These are phyloP conservation scores for Solanum raphanifolium DNA, from an alignment of 257 asterid species.

Conservation along the genomic window DNA sequence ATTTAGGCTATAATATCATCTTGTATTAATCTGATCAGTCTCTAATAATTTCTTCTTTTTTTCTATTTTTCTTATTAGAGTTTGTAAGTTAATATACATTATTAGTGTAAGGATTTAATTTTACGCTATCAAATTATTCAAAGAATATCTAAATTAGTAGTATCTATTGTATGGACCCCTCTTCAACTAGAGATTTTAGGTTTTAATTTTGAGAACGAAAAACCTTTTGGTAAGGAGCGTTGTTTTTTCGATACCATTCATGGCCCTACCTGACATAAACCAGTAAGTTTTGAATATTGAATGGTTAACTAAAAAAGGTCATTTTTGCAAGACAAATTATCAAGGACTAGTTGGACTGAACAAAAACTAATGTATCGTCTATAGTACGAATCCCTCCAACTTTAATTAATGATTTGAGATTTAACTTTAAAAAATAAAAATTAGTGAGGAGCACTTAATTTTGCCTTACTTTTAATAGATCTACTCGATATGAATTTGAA, in stretches of 20 bases:
- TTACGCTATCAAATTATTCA: too few relatives aligned
- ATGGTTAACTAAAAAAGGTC: background rate
- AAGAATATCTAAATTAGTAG: background rate
- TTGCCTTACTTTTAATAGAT: background rate
- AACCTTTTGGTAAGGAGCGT: background rate
- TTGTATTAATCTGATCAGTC: background rate
- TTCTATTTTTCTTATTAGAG: background rate
- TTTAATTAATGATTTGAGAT: background rate
- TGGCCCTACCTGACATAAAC: background rate
- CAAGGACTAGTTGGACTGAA: background rate
- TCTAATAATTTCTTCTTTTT: background rate
- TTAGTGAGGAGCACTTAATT: too few relatives aligned
- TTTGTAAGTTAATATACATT: background rate
- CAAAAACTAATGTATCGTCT: background rate
- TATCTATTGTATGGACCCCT: background rate
- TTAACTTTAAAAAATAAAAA: fast-evolving
- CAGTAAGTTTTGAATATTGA: background rate
- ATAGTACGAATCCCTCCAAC: background rate
- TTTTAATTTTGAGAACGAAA: too few relatives aligned
- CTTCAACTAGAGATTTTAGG: too few relatives aligned
- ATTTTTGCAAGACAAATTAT: background rate
- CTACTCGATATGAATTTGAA: background rate
- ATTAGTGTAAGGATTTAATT: too few relatives aligned
- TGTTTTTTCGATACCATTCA: background rate
- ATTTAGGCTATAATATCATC: background rate